Percentiles rank a stretch among this genome's conserved stretches.
These are phyloP conservation scores for Protomyces inundatus DNA, from an alignment of 1,139 yeast species.

Conservation along the genomic window DNA sequence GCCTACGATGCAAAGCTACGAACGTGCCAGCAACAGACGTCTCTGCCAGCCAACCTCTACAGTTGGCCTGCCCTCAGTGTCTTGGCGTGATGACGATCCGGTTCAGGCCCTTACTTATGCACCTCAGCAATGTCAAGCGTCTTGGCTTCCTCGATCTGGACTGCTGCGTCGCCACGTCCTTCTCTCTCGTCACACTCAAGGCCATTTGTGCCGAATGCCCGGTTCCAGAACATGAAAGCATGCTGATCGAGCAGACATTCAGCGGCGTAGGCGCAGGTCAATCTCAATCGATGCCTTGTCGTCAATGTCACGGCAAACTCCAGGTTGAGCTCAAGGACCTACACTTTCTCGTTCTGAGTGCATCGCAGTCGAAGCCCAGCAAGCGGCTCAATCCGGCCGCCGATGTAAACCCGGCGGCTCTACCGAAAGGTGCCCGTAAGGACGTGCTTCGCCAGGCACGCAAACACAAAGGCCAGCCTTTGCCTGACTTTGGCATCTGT, in stretches of 20 bases:
- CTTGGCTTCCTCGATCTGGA: slow-evolving; percentile 42
- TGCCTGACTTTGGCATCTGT: slow-evolving; percentile 43
- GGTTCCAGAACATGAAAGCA: neutral
- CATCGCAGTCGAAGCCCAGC: slow-evolving; percentile 18
- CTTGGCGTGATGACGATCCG: slow-evolving; percentile 39
- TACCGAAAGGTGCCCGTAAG: neutral
- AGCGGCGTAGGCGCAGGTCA: slow-evolving; percentile 40
- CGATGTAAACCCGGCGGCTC: neutral
- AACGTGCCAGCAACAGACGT: slow-evolving; percentile 24
- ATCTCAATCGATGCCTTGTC: slow-evolving; percentile 37
- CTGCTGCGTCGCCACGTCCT: slow-evolving; percentile 40
- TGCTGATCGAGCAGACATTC: slow-evolving; percentile 31
- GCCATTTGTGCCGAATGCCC: slow-evolving; percentile 42
- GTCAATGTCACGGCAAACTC: slow-evolving; percentile 41
- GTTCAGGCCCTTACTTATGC: slow-evolving; percentile 41
- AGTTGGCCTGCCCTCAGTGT: slow-evolving; percentile 40
- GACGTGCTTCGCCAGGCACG: neutral
- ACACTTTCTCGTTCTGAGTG: slow-evolving; percentile 38
- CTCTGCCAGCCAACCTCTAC: slow-evolving; percentile 30
- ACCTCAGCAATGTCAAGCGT: slow-evolving; percentile 32
- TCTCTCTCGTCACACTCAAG: slow-evolving; percentile 39
- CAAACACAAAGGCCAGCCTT: slow-evolving; percentile 38
- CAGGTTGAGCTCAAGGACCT: slow-evolving; percentile 31
- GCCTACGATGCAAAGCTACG: slow-evolving; percentile 41
- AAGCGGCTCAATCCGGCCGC: neutral